Percentiles rank a stretch among this genome's conserved stretches.
These are phyloP conservation scores for Coccomyxa subellipsoidea DNA, from an alignment of 163 green algal species.

Conservation along the genomic window DNA sequence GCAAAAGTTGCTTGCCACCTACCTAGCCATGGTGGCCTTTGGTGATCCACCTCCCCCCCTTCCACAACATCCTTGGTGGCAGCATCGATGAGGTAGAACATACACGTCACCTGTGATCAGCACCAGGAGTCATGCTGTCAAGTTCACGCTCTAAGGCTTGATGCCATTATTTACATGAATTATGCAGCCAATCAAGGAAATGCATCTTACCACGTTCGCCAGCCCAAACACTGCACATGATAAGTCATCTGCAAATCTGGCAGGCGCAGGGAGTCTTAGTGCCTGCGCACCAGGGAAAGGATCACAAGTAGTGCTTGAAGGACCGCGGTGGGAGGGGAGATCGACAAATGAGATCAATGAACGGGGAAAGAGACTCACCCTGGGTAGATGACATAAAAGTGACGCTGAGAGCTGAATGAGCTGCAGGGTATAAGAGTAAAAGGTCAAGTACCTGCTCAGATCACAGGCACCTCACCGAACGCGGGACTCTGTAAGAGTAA, in stretches of 20 bases:
- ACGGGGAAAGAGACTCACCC: neutral
- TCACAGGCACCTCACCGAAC: too few relatives aligned
- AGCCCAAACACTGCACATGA: conserved; percentile 61
- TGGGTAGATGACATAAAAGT: conserved; percentile 26
- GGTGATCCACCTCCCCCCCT: conserved; percentile 30
- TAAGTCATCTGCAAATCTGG: conserved; percentile 42
- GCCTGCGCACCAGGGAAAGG: neutral
- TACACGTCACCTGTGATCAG: neutral
- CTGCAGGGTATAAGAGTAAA: conserved; percentile 63
- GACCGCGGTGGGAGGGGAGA: too few relatives aligned
- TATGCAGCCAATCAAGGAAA: too few relatives aligned
- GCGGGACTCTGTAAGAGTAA: too few relatives aligned
- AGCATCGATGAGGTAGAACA: conserved; percentile 19
- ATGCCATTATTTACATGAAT: too few relatives aligned
- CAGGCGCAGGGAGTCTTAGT: neutral
- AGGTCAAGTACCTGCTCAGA: conserved; percentile 57
- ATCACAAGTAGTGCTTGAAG: neutral
- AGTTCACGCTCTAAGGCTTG: too few relatives aligned
- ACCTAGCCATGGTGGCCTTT: conserved; percentile 51
- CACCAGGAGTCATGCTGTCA: neutral
- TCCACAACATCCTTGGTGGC: conserved; percentile 44
- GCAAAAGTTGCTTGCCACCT: neutral
- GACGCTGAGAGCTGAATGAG: conserved; percentile 40
- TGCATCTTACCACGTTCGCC: conserved; percentile 62
- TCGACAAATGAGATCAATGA: neutral